Conservation (phyloP, 202 grass and related monocot species). For the Dendrocalamus latiflorus region DNA sequence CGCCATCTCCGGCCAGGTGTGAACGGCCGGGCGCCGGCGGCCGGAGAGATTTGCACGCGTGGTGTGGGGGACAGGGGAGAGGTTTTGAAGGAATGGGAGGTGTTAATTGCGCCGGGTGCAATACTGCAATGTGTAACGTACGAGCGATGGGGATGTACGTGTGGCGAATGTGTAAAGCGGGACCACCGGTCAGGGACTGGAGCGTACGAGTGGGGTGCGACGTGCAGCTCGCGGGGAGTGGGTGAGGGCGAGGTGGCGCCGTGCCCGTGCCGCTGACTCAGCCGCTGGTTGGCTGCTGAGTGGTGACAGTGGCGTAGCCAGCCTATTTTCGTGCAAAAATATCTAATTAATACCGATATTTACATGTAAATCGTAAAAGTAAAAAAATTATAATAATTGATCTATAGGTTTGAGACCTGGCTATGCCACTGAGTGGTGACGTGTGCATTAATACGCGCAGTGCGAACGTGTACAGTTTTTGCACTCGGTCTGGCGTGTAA, state of each 20-base stretch:
- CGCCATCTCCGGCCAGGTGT: background rate
- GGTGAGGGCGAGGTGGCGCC: background rate
- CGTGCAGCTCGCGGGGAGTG: background rate
- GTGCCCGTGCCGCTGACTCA: background rate
- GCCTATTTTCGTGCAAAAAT: too few species aligned
- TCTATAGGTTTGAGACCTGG: too few species aligned
- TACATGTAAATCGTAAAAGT: too few species aligned
- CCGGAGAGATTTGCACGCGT: background rate
- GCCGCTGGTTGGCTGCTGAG: too few species aligned
- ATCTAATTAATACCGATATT: too few species aligned
- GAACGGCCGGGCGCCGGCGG: background rate
- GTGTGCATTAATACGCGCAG: too few species aligned
- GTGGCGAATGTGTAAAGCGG: background rate
- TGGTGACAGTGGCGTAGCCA: too few species aligned
- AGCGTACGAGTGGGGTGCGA: background rate
- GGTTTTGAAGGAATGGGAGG: constrained; percentile 11
- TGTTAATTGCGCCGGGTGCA: background rate
- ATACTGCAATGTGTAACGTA: constrained; percentile 4
- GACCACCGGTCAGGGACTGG: background rate
- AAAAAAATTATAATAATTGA: too few species aligned
- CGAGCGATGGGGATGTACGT: background rate
- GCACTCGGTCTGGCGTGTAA: too few species aligned
- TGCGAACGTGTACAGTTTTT: too few species aligned
- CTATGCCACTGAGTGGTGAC: too few species aligned
- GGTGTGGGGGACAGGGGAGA: background rate